A percentile compares a stretch with the other conserved stretches of the same genome.
phyloP scores from a whole-genome alignment of 371 early-diverging fungal species.

The Zancudomyces culisetae region DNA sequence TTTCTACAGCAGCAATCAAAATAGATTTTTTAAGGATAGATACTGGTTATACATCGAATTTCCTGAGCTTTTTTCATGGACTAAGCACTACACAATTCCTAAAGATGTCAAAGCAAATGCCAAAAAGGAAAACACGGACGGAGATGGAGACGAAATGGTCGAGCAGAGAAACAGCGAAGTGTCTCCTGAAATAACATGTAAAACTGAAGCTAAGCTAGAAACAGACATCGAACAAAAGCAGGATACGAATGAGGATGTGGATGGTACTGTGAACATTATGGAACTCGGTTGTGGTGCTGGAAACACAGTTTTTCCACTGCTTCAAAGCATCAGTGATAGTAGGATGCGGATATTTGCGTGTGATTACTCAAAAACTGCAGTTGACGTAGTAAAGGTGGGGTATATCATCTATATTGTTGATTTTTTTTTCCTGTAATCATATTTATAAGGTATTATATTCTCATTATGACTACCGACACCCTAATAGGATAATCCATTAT shows the following conservation, averaged over 20 bases:
- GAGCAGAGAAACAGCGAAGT: not conserved
- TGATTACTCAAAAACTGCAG: slow-evolving; percentile 39
- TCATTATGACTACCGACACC: no score
- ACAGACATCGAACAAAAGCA: not conserved
- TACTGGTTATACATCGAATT: slow-evolving; percentile 51
- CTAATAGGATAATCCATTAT: slow-evolving; percentile 33
- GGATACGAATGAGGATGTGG: not conserved
- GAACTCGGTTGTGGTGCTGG: slow-evolving; percentile 66
- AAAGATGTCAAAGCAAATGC: not conserved
- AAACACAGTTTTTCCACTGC: slow-evolving; percentile 43
- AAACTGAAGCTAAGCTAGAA: no score
- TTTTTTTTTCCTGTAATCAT: no score
- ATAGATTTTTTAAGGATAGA: slow-evolving; percentile 50
- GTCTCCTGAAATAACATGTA: not conserved
- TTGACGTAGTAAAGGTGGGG: slow-evolving; percentile 33
- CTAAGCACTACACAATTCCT: slow-evolving; percentile 7
- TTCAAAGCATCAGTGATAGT: slow-evolving; percentile 23
- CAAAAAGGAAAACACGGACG: not conserved
- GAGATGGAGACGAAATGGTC: not conserved
- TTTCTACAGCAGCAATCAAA: slow-evolving; percentile 35
- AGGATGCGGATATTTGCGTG: slow-evolving; percentile 37
- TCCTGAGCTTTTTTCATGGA: slow-evolving; percentile 41
- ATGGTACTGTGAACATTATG: slow-evolving; percentile 20
- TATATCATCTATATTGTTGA: no score
- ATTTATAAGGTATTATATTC: slow-evolving; percentile 14